Conservation (phyloP, 2,329 filamentous ascomycete genomes). For the Neofusicoccum parvum region DNA sequence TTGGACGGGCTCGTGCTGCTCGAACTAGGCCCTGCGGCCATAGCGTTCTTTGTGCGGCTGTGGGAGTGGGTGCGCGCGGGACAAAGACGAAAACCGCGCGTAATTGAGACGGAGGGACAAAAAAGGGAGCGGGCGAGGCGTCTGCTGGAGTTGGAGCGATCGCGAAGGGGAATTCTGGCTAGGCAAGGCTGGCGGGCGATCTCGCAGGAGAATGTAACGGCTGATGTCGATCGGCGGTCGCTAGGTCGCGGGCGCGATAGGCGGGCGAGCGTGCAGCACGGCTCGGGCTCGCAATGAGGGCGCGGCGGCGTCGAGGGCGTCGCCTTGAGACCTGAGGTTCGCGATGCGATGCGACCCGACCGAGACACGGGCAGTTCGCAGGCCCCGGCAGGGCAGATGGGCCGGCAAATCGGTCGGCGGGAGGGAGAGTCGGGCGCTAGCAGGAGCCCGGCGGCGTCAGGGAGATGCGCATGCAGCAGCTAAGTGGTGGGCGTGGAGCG, state of each 20-base stretch:
- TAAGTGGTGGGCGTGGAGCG: slow-evolving; percentile 1
- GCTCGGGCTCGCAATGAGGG: neutral
- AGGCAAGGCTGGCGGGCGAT: neutral
- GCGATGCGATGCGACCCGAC: slow-evolving; percentile 21
- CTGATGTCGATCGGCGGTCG: slow-evolving; percentile 8
- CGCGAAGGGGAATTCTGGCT: neutral
- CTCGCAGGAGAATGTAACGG: slow-evolving; percentile 4
- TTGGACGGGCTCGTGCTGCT: slow-evolving; percentile 45
- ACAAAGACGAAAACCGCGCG: slow-evolving; percentile 19
- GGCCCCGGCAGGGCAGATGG: neutral
- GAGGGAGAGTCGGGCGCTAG: slow-evolving; percentile 9
- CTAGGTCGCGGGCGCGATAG: neutral
- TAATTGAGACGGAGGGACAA: slow-evolving; percentile 17
- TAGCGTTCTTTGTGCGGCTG: slow-evolving; percentile 25
- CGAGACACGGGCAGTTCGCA: slow-evolving; percentile 17
- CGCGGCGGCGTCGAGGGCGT: neutral
- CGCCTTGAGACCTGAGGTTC: slow-evolving; percentile 5
- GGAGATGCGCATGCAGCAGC: slow-evolving; percentile 16
- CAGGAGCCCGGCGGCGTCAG: slow-evolving; percentile 2
- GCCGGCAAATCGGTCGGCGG: neutral
- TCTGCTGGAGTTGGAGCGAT: neutral
- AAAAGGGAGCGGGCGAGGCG: slow-evolving; percentile 15
- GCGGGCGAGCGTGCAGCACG: neutral
- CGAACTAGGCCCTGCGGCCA: slow-evolving; percentile 45
- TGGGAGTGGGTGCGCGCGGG: slow-evolving; percentile 1